Base-by-base conservation (phyloP, 345 rosid genomes). In the Pistacia integerrima region DNA sequence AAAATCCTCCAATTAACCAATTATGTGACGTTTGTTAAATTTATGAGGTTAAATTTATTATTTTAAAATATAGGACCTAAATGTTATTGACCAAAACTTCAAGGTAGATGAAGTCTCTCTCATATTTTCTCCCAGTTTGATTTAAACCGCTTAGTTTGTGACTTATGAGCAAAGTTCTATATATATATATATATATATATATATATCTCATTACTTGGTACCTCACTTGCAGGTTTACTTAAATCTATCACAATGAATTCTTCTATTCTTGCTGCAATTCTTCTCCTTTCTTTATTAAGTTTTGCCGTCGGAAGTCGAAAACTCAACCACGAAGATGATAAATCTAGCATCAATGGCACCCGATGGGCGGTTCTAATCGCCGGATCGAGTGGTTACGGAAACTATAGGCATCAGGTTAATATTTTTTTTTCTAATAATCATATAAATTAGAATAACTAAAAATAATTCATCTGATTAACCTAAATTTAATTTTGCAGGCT, bases 401-500 rank as follows among this genome's bases (percentile, higher is more conserved):
- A 30, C 33, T 30, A 30, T 30, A 30, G 33, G 33, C 98, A 30
- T 30, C 12, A 9, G 33, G 18, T n/a, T 68, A 7, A 14, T 17
- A 30, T 35, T 30, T n/a, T 64, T n/a, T 38, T 22, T 20, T 11
- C 1, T 41, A 41, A 41, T 41, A 5, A 41, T 6, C 5, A 41
- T 6, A 41, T 41, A 41, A 41, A 41, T 41, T 41, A 41, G 46
- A 41, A 41, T 41, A 41, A 41, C 8, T 6, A 38, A 41, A 5
- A 41, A 6, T 41, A 41, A 41, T 41, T 41, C 46, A 41, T 41
- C 8, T 41, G 8, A 41, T 41, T 5, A 41, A 41, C 46, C 46
- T 41, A 41, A 41, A 5, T 41, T 6, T 41, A 41, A 73, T 63
- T 35, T 65, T 76, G 5, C 77, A 92, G 93, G 93, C 97, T 18